Percentiles rank a stretch among this genome's conserved stretches.
Evolutionary conservation across 352 stramenopile species (phyloP).

Genomic region (Plasmopara halstedii): DNA sequence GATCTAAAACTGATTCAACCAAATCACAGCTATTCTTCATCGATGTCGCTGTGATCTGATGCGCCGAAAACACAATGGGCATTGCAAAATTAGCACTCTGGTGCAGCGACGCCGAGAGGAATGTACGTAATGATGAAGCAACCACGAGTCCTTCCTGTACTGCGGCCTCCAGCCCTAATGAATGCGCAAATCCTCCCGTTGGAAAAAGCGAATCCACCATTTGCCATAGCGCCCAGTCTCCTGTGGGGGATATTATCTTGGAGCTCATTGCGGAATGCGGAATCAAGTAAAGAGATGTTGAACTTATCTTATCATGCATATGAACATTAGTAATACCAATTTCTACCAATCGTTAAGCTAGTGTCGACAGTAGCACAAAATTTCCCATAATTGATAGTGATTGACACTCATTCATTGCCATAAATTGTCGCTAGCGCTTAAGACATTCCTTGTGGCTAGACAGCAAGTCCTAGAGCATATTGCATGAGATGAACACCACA

Average conservation of each 20-base stretch:
- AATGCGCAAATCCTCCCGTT: conserved; percentile 79
- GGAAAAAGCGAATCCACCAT: conserved; percentile 80
- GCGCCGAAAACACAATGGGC: conserved; percentile 53
- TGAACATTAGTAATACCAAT: too few species aligned
- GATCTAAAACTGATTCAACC: conserved; percentile 33
- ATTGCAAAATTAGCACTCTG: conserved; percentile 70
- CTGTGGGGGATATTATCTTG: not conserved
- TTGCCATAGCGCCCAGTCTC: conserved; percentile 65
- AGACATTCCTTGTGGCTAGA: too few species aligned
- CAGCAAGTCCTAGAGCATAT: too few species aligned
- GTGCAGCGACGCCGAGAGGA: conserved; percentile 54
- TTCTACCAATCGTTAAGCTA: too few species aligned
- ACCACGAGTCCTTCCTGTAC: conserved; percentile 59
- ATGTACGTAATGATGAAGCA: conserved; percentile 37
- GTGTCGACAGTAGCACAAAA: too few species aligned
- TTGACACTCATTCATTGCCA: too few species aligned
- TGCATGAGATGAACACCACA: too few species aligned
- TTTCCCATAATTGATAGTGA: too few species aligned
- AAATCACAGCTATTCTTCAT: conserved; percentile 6
- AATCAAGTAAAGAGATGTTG: conserved; percentile 1
- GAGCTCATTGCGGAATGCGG: not conserved
- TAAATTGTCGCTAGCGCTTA: too few species aligned
- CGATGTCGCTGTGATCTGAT: conserved; percentile 18
- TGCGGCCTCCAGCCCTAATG: conserved; percentile 64
- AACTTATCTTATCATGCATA: too few species aligned